These are phyloP conservation scores for Taxawa tesnikishii DNA, from an alignment of 2,329 filamentous ascomycete species.

Conservation along the genomic window DNA sequence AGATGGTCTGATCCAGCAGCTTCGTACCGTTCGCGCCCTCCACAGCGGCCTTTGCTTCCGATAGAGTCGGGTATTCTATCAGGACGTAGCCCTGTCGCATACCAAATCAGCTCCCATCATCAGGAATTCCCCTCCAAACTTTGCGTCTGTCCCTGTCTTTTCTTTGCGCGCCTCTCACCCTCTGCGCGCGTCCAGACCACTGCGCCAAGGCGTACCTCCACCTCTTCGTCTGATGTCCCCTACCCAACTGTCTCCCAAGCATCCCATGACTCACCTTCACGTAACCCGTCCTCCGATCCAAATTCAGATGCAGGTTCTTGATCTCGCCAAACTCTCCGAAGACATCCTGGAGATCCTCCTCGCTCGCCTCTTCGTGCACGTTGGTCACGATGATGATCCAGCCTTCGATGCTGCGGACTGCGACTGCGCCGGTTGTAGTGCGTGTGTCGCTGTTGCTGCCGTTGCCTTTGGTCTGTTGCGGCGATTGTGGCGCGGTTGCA, in stretches of 20 bases:
- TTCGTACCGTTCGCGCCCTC: slow-evolving; percentile 67
- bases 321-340: slow-evolving; percentile 80
- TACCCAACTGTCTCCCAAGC: too few relatives aligned
- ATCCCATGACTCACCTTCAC: slow-evolving; percentile 58
- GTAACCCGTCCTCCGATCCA: slow-evolving; percentile 72
- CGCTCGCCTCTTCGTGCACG: slow-evolving; percentile 75
- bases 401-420: slow-evolving; percentile 76
- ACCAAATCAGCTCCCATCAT: slow-evolving; percentile 5
- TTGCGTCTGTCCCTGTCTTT: not conserved
- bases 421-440: slow-evolving; percentile 61
- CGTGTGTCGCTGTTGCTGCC: slow-evolving; percentile 46
- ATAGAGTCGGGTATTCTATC: slow-evolving; percentile 70
- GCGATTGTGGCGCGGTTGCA: slow-evolving; percentile 18
- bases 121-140: too few relatives aligned
- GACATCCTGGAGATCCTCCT: slow-evolving; percentile 69
- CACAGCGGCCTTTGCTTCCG: slow-evolving; percentile 71
- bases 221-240: not conserved
- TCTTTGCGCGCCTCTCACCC: not conserved
- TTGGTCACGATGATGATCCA: slow-evolving; percentile 85
- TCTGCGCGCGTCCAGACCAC: not conserved
- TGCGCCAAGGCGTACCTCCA: not conserved
- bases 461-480: slow-evolving; percentile 11
- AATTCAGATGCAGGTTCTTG: slow-evolving; percentile 74
- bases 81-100: slow-evolving; percentile 60
- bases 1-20: slow-evolving; percentile 67